Base-by-base conservation (phyloP, 129 eudicot genomes). In the Escallonia rubra region DNA sequence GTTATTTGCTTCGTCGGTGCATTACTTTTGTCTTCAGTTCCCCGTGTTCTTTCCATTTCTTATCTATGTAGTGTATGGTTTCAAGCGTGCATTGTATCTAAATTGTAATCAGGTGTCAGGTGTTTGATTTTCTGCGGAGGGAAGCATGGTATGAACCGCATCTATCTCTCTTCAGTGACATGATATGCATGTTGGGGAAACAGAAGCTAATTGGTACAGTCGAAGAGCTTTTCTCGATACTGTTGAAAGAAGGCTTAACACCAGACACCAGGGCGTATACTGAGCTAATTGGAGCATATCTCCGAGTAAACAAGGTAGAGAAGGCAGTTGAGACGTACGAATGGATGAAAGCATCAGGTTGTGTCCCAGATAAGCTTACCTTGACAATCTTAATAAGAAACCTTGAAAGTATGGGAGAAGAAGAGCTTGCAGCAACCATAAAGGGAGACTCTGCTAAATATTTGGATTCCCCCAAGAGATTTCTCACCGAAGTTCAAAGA, bases 221-320 rank as follows among this genome's bases (percentile, higher is more conserved):
- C 3, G 96, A 89, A 77, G 73, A 79, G 43, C 75, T 86, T 76
- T 83, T 89, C 66, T 72, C 52, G 23, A 77, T 76, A 66, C 55
- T 89, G 41, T 74, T 59, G 59, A 41, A 85, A 70, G 92, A 85
- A 80, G 92, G 96, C 50, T 69, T 86, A 55, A 47, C 81, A 63
- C 90, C 90, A 3, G 85, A 90, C 58, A 76, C 88, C 10, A 71
- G 96, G 43, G 77, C 90, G 43, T 86, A 83, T 62, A 81, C 94
- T 8, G 90, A 90, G 76, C 73, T 90, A 69, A 90, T 86, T 57
- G 95, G 96, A 62, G 95, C 95, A 52, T 90, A 90, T 75, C 74
- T 90, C 45, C 66, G 74, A 57, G 90, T 77, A 45, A 81, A 79
- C 43, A 79, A 75, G 94, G 77, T 81, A 57, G 77, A 79, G 3